Conservation (phyloP, 2,329 filamentous ascomycete genomes). For the Aureobasidium lini region DNA sequence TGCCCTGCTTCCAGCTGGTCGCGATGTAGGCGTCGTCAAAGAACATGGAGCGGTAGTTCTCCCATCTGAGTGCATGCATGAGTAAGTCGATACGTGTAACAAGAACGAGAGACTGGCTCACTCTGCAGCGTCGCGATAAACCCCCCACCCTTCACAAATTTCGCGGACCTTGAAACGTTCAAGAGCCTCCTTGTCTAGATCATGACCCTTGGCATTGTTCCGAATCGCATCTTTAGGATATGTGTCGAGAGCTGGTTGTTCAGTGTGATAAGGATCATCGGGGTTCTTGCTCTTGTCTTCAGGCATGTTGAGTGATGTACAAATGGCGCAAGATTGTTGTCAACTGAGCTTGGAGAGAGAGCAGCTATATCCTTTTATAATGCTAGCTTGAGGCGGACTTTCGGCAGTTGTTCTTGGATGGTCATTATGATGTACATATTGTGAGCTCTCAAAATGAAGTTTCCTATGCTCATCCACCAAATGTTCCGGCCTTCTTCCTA, state of each 20-base stretch:
- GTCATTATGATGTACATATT: background rate
- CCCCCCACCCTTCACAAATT: slow-evolving; percentile 10
- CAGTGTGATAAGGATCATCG: slow-evolving; percentile 5
- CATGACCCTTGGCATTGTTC: slow-evolving; percentile 9
- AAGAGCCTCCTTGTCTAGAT: slow-evolving; percentile 2
- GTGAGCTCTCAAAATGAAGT: background rate
- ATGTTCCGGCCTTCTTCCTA: background rate
- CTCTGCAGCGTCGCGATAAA: slow-evolving; percentile 14
- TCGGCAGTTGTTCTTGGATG: background rate
- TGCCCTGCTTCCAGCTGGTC: slow-evolving; percentile 14
- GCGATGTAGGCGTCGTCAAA: slow-evolving; percentile 14
- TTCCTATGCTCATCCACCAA: background rate
- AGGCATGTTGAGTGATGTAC: background rate
- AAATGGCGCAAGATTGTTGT: background rate
- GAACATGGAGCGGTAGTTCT: slow-evolving; percentile 14
- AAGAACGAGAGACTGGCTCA: background rate
- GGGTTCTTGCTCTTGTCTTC: slow-evolving; percentile 5
- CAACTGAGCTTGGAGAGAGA: too few relatives aligned
- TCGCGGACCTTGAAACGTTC: slow-evolving; percentile 12
- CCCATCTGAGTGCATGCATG: background rate
- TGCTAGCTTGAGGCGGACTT: background rate
- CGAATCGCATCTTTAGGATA: slow-evolving; percentile 5
- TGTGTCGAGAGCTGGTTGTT: slow-evolving; percentile 1
- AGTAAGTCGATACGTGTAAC: background rate
- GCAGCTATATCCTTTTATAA: background rate